Evolutionary conservation across 2,329 filamentous ascomycete species (phyloP).

Genomic region (Fusarium marasasianum): DNA sequence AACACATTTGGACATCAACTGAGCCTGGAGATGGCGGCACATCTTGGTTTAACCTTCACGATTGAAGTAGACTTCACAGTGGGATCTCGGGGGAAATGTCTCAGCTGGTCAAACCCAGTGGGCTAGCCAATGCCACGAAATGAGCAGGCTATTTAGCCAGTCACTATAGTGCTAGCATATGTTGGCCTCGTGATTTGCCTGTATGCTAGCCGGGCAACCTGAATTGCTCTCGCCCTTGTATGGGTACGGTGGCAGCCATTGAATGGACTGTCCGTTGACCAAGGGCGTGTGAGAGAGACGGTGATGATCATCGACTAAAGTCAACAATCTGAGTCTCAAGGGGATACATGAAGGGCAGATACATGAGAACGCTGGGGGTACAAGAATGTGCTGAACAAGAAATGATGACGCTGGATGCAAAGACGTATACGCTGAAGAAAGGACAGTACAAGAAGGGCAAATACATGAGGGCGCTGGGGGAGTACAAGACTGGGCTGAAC

Average conservation of each 20-base stretch:
- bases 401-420: neutral
- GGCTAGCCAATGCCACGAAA: neutral
- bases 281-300: neutral
- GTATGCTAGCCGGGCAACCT: neutral
- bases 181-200: neutral
- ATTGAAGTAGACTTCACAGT: neutral
- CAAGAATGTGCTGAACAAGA: neutral
- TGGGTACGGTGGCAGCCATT: neutral
- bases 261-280: neutral
- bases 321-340: conserved; percentile 17
- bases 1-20: neutral
- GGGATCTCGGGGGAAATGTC: conserved; percentile 3
- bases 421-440: neutral
- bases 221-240: neutral
- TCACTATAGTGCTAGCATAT: neutral
- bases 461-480: neutral
- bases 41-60: neutral
- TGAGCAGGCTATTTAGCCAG: neutral
- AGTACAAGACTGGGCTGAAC: neutral
- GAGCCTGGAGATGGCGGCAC: conserved; percentile 3
- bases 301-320: conserved; percentile 18
- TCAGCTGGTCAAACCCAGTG: neutral
- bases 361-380: neutral
- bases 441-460: neutral
- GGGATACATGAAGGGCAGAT: neutral